A percentile compares a stretch with the other conserved stretches of the same genome.
Conservation (phyloP, 805 yeast species). For the Teunomyces kruisii region DNA sequence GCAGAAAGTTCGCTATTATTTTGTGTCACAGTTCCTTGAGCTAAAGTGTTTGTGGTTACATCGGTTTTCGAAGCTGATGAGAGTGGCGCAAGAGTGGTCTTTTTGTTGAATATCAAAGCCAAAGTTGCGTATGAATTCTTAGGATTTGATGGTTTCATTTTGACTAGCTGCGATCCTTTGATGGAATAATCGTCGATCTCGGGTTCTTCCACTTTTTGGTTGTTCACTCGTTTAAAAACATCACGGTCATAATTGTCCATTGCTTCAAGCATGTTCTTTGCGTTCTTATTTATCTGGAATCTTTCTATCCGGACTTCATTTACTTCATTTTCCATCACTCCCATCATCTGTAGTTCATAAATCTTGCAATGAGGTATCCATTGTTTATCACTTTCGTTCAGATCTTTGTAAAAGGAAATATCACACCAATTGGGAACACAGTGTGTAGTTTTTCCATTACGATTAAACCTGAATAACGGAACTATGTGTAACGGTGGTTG, state of each 20-base stretch:
- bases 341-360: constrained; percentile 97
- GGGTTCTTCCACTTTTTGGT: constrained; percentile 2
- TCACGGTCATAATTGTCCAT: constrained; percentile 69
- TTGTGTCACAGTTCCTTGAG: constrained; percentile 37
- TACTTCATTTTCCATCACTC: constrained; percentile 88
- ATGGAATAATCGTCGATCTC: background rate
- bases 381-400: constrained; percentile 42
- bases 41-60: constrained; percentile 34
- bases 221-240: constrained; percentile 43
- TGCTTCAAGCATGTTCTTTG: constrained; percentile 50
- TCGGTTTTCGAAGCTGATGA: constrained; percentile 22
- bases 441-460: constrained; percentile 52
- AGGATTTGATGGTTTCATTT: constrained; percentile 14
- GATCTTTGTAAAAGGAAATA: constrained; percentile 82
- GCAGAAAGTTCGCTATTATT: constrained; percentile 32
- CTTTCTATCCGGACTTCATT: constrained; percentile 66
- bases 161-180: constrained; percentile 2
- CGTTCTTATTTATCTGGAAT: constrained; percentile 36
- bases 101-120: constrained; percentile 24
- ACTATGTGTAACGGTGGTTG: constrained; percentile 91
- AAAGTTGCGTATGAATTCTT: constrained; percentile 24
- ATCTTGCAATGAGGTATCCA: constrained; percentile 97
- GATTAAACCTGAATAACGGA: constrained; percentile 75
- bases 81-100: constrained; percentile 12
- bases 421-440: constrained; percentile 96